A percentile compares a stretch with the other conserved stretches of the same genome.
Conservation (phyloP, 2,329 filamentous ascomycete genomes). For the Cordyceps cateniannulata region DNA sequence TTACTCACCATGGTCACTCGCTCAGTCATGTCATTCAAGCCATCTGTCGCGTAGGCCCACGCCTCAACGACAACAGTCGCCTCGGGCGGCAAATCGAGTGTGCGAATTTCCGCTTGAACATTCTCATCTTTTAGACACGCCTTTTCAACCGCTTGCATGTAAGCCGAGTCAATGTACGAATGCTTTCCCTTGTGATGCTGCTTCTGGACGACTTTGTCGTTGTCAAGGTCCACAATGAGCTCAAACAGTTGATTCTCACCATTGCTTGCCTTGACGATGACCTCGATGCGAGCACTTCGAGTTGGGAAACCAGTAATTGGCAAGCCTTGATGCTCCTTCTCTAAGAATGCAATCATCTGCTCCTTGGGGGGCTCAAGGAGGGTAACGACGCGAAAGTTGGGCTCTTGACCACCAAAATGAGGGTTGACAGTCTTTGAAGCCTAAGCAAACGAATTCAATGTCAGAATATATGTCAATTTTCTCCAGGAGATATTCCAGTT, state of each 20-base stretch:
- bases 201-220: slow-evolving; percentile 17
- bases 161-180: slow-evolving; percentile 39
- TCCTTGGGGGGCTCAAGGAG: slow-evolving; percentile 43
- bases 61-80: slow-evolving; percentile 43
- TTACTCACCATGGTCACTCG: slow-evolving; percentile 41
- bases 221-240: slow-evolving; percentile 25
- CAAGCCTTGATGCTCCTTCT: slow-evolving; percentile 29
- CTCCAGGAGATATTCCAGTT: neutral
- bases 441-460: slow-evolving; percentile 11
- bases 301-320: slow-evolving; percentile 16
- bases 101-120: slow-evolving; percentile 37
- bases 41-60: slow-evolving; percentile 50
- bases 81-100: slow-evolving; percentile 36
- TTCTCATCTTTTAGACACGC: slow-evolving; percentile 36
- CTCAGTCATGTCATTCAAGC: slow-evolving; percentile 42
- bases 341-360: slow-evolving; percentile 39
- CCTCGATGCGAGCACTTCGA: slow-evolving; percentile 34
- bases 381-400: slow-evolving; percentile 43
- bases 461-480: neutral
- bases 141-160: slow-evolving; percentile 41
- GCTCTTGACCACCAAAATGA: slow-evolving; percentile 17
- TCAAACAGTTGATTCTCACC: slow-evolving; percentile 22
- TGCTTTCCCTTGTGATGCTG: slow-evolving; percentile 34
- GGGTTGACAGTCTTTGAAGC: slow-evolving; percentile 19
- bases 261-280: slow-evolving; percentile 18